Conservation (phyloP, 179 eudicot species). For the Spinacia oleracea region DNA sequence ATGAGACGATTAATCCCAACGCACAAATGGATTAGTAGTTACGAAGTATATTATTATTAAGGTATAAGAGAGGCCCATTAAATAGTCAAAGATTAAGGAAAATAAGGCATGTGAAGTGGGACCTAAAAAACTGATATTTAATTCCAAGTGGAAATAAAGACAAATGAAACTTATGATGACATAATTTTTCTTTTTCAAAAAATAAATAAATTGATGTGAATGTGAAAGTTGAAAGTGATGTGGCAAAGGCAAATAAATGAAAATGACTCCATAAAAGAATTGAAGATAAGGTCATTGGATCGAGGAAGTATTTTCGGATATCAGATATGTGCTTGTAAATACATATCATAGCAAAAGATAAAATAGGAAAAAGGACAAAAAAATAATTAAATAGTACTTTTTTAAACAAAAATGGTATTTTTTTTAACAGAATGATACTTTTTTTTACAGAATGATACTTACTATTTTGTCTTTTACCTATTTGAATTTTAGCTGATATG, state of each 20-base stretch:
- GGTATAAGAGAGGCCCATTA: slow-evolving; percentile 22
- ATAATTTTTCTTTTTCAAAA: neutral
- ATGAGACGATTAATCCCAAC: too few species aligned
- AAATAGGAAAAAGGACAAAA: too few species aligned
- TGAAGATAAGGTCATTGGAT: slow-evolving; percentile 18
- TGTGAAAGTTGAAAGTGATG: slow-evolving; percentile 28
- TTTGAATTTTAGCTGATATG: too few species aligned
- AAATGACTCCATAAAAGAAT: slow-evolving; percentile 12
- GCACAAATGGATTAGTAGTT: too few species aligned
- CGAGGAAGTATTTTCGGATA: too few species aligned
- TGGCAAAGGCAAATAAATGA: slow-evolving; percentile 13
- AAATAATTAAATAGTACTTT: too few species aligned
- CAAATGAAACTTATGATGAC: slow-evolving; percentile 24
- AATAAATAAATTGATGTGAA: slow-evolving; percentile 21
- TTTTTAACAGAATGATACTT: too few species aligned
- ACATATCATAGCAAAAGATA: too few species aligned
- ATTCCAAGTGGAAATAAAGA: slow-evolving; percentile 30
- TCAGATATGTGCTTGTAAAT: too few species aligned
- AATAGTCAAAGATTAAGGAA: slow-evolving; percentile 16
- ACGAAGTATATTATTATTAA: neutral
- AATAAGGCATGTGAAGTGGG: slow-evolving; percentile 32
- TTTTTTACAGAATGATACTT: too few species aligned
- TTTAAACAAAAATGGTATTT: too few species aligned
- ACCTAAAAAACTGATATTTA: slow-evolving; percentile 27
- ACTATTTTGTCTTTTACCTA: too few species aligned